Base-by-base conservation (phyloP, 441 rosid species). In the Biscutella auriculata region DNA sequence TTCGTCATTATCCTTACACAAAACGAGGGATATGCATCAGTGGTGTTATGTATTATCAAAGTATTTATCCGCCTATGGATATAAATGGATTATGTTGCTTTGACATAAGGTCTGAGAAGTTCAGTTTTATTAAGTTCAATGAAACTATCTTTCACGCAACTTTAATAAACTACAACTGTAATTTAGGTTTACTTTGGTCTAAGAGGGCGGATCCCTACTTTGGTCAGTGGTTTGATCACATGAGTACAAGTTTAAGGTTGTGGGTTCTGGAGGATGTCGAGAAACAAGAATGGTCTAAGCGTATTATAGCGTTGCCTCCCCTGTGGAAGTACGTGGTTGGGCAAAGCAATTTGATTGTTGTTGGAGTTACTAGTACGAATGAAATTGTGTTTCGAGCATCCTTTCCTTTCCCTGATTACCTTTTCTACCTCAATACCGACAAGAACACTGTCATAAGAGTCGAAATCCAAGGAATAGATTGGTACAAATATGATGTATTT, bases 391-490 rank as follows among this genome's bases (percentile, higher is more conserved):
- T 19, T 19, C 23, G n/a, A 32, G 27, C 4, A 51, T 11, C 5
- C 5, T n/a, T 23, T 13, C n/a, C n/a, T n/a, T n/a, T n/a, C n/a
- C n/a, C n/a, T n/a, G n/a, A n/a, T 3, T 23, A 14, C 11, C 5
- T 53, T 29, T 16, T 28, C 29, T 42, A 42, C 32, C 29, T 28
- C 30, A 57, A 57, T 30, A 0, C 9, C 2, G 40, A 57, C 30
- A 57, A 25, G 8, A 8, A 41, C 7, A 28, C 29, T 0, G 2
- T 42, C 5, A 1, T 8, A 8, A 56, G 30, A 30, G 14, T 57
- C 17, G 21, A 9, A 43, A 41, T 56, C 28, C 50, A 56, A 28
- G 40, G 61, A 9, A 16, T 40, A 36, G 30, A 36, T 8, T 11
- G 1, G 26, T 37, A 7, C 10, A 5, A 11, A 5, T 0, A 1